Evolutionary conservation across 495 filamentous ascomycete genomes (phyloP).

Genomic region (Aspergillus panamensis): DNA sequence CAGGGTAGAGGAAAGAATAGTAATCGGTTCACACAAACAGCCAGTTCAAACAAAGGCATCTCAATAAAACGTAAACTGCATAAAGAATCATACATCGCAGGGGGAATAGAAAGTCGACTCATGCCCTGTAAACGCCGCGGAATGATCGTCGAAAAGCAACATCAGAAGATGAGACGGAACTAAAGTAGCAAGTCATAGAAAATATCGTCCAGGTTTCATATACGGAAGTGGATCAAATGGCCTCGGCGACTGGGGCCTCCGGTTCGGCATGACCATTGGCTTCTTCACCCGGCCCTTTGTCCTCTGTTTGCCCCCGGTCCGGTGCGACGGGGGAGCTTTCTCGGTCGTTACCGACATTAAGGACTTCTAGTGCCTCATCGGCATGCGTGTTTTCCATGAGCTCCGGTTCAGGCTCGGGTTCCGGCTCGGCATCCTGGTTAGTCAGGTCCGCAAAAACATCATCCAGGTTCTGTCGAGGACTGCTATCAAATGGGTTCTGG

Average conservation of each 20-base stretch:
- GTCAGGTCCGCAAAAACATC: slow-evolving; percentile 49
- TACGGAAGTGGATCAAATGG: slow-evolving; percentile 8
- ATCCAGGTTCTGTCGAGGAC: slow-evolving; percentile 42
- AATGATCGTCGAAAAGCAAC: slow-evolving; percentile 11
- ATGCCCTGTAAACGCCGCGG: slow-evolving; percentile 9
- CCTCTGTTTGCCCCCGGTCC: slow-evolving; percentile 16
- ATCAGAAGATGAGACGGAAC: background rate
- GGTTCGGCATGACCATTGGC: slow-evolving; percentile 17
- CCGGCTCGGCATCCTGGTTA: slow-evolving; percentile 41
- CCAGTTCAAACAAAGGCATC: background rate
- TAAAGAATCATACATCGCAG: slow-evolving; percentile 23
- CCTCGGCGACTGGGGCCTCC: slow-evolving; percentile 12
- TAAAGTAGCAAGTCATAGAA: background rate
- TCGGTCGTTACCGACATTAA: slow-evolving; percentile 41
- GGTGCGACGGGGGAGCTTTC: slow-evolving; percentile 21
- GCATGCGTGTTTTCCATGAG: slow-evolving; percentile 47
- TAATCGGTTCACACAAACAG: background rate
- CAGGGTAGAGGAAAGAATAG: background rate
- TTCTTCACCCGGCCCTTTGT: slow-evolving; percentile 14
- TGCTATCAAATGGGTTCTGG: slow-evolving; percentile 36
- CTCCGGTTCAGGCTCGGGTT: slow-evolving; percentile 24
- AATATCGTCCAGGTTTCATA: background rate
- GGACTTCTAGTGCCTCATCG: slow-evolving; percentile 44
- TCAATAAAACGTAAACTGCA: slow-evolving; percentile 17
- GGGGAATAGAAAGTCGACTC: background rate